Evolutionary conservation across 202 grass and related monocot species (phyloP).

Genomic region (Bolboschoenoplectus hybrid): DNA sequence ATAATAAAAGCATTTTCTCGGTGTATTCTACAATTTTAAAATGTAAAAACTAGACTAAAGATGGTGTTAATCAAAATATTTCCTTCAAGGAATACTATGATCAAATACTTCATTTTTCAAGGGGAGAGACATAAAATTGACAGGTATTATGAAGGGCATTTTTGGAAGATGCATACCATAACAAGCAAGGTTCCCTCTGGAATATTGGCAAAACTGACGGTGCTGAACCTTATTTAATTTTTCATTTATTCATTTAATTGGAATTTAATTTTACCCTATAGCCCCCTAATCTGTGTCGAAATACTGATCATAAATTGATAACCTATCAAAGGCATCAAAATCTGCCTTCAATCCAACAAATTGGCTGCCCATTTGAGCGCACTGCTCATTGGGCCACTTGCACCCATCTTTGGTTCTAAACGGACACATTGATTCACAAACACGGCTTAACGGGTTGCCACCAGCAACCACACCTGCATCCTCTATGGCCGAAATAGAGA

Average conservation of each 20-base stretch:
- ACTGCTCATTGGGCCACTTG: slow-evolving; percentile 84
- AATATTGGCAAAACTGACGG: slow-evolving; percentile 33
- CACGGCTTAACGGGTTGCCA: slow-evolving; percentile 43
- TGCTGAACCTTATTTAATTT: slow-evolving; percentile 28
- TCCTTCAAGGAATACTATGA: not conserved
- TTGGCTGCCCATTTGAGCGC: slow-evolving; percentile 88
- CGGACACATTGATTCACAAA: slow-evolving; percentile 81
- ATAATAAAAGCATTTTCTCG: not conserved
- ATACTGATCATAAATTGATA: slow-evolving; percentile 82
- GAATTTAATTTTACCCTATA: not conserved
- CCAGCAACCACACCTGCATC: slow-evolving; percentile 52
- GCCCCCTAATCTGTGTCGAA: slow-evolving; percentile 67
- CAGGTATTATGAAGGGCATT: not conserved
- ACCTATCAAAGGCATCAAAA: slow-evolving; percentile 87
- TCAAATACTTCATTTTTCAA: slow-evolving; percentile 2
- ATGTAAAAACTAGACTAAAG: not conserved
- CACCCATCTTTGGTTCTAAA: slow-evolving; percentile 78
- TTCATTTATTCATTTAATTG: slow-evolving; percentile 21
- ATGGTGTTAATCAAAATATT: not conserved
- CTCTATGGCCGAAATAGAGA: slow-evolving; percentile 84
- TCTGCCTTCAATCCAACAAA: slow-evolving; percentile 94
- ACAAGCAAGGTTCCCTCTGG: slow-evolving; percentile 16
- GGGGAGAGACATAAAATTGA: slow-evolving; percentile 31
- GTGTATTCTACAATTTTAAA: slow-evolving; percentile 16
- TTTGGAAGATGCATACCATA: slow-evolving; percentile 9